Conservation (phyloP, 73 alveolate genomes). For the Paramecium sexaurelia region DNA sequence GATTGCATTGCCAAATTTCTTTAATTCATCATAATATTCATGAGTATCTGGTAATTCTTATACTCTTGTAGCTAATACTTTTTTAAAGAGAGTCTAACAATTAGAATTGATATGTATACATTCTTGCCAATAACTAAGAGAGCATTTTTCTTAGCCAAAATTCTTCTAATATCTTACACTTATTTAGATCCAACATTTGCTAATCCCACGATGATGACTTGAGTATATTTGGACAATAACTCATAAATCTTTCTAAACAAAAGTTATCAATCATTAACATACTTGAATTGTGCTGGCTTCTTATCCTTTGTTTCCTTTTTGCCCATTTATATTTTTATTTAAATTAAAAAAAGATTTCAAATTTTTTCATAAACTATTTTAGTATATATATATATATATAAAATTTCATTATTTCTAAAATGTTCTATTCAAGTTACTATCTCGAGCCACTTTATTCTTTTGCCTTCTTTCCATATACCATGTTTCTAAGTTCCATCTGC, state of each 20-base stretch:
- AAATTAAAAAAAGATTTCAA: constrained; percentile 47
- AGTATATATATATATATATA: neutral
- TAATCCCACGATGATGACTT: constrained; percentile 19
- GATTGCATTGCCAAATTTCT: neutral
- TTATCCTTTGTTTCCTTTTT: constrained; percentile 58
- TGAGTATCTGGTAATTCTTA: constrained; percentile 4
- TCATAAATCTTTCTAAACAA: constrained; percentile 27
- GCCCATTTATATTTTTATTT: constrained; percentile 24
- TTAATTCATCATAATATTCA: neutral
- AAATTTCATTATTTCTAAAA: neutral
- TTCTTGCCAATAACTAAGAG: constrained; percentile 48
- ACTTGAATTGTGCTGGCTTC: constrained; percentile 59
- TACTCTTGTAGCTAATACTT: neutral
- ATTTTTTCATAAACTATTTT: constrained; percentile 39
- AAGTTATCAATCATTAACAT: neutral
- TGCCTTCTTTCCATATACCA: constrained; percentile 57
- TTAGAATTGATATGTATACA: neutral
- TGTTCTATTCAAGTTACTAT: neutral
- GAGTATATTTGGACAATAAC: constrained; percentile 28
- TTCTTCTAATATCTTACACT: constrained; percentile 60
- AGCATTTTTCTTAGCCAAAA: constrained; percentile 12
- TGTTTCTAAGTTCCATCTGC: constrained; percentile 49
- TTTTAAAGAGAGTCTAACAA: constrained; percentile 23
- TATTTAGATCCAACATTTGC: constrained; percentile 52
- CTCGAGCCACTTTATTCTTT: constrained; percentile 57